Percentiles rank a stretch among this genome's conserved stretches.
These are phyloP conservation scores for Stemphylium beticola DNA, from an alignment of 2,329 filamentous ascomycete genomes.

Conservation along the genomic window DNA sequence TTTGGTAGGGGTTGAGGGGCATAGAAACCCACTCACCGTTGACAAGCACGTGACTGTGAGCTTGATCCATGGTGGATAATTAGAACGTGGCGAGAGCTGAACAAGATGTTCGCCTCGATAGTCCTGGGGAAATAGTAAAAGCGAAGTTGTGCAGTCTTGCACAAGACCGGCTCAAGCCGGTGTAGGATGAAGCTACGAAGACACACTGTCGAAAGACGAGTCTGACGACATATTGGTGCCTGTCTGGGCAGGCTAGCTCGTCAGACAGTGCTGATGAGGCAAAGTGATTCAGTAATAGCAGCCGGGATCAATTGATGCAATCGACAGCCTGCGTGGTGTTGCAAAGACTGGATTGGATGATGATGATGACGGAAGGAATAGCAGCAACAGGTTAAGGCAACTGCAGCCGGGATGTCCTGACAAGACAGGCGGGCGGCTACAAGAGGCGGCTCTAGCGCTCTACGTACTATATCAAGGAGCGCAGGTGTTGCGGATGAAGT, in stretches of 20 bases:
- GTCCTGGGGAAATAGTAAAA: constrained; percentile 6
- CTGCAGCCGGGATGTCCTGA: constrained; percentile 18
- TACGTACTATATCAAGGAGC: neutral
- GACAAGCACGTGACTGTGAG: constrained; percentile 35
- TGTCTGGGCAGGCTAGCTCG: constrained; percentile 18
- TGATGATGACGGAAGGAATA: constrained; percentile 10
- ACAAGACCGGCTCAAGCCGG: constrained; percentile 13
- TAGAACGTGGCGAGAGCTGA: constrained; percentile 1
- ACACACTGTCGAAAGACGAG: constrained; percentile 12
- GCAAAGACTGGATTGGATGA: constrained; percentile 17
- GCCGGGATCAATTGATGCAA: constrained; percentile 18
- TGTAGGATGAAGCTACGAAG: constrained; percentile 4
- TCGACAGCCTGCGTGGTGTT: constrained; percentile 13
- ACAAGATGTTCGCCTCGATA: constrained; percentile 1
- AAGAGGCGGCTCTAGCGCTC: neutral
- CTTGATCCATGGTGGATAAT: constrained; percentile 33
- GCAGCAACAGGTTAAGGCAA: constrained; percentile 17
- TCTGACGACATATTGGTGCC: constrained; percentile 26
- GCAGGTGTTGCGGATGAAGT: neutral
- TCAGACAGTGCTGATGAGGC: constrained; percentile 13
- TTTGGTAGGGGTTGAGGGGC: constrained; percentile 49
- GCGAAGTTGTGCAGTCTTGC: constrained; percentile 4
- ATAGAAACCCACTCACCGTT: constrained; percentile 46
- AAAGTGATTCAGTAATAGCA: constrained; percentile 9
- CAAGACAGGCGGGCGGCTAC: constrained; percentile 1